Percentiles rank a stretch among this genome's conserved stretches.
Conservation (phyloP, 202 grass and related monocot genomes). For the Digitaria exilis region DNA sequence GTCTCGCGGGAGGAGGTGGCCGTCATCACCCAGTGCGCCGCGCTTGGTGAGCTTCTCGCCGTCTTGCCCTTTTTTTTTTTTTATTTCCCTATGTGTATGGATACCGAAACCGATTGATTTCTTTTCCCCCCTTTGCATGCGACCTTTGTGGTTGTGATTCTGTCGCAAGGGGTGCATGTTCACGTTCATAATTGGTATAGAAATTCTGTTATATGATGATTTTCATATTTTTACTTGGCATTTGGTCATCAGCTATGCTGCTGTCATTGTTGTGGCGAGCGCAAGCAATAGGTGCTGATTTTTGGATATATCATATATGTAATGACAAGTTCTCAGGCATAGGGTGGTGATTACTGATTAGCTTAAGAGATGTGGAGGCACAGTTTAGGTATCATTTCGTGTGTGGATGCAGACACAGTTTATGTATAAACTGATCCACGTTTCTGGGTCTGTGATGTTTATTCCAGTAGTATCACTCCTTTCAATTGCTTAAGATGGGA, state of each 20-base stretch:
- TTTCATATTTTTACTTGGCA: not conserved
- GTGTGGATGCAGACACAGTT: too few species aligned
- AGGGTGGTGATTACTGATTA: not conserved
- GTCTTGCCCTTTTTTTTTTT: not conserved
- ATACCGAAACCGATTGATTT: not conserved
- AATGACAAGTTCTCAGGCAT: not conserved
- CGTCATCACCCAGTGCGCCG: constrained; percentile 72
- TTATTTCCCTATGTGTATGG: too few species aligned
- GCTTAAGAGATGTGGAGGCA: not conserved
- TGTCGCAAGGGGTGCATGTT: not conserved
- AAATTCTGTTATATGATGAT: not conserved
- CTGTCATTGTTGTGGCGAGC: not conserved
- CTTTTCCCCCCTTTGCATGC: not conserved
- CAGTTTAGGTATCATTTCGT: too few species aligned
- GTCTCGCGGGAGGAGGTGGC: constrained; percentile 65
- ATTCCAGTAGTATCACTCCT: not conserved
- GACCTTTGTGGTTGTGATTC: not conserved
- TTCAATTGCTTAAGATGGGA: not conserved
- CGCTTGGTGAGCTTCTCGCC: constrained; percentile 49
- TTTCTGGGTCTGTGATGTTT: not conserved
- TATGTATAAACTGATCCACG: not conserved
- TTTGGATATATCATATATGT: not conserved
- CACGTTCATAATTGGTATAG: not conserved
- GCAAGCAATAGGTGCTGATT: not conserved
- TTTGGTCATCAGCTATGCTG: not conserved